Conservation (phyloP, 768 basidiomycete species). For the Boletus patriciae region DNA sequence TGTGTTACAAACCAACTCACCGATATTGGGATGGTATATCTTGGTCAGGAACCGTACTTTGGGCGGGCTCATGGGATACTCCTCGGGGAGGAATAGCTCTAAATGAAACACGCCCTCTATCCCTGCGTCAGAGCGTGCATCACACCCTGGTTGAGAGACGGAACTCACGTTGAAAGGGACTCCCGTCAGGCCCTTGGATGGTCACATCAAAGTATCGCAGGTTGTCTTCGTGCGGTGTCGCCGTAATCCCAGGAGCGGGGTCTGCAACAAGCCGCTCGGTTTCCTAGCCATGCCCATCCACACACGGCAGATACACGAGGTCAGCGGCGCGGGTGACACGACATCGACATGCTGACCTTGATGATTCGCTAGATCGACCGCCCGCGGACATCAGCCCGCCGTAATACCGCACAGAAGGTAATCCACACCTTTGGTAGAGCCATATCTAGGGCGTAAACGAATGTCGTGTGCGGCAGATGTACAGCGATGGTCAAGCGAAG, state of each 20-base stretch:
- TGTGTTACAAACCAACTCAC: slow-evolving; percentile 46
- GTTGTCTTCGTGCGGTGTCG: slow-evolving; percentile 94
- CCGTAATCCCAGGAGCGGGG: slow-evolving; percentile 97
- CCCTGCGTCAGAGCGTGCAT: slow-evolving; percentile 6
- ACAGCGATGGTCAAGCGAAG: slow-evolving; percentile 15
- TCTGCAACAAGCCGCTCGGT: slow-evolving; percentile 95
- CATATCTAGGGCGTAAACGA: slow-evolving; percentile 28
- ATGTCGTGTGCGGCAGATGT: slow-evolving; percentile 16
- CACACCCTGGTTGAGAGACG: neutral
- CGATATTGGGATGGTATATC: slow-evolving; percentile 99
- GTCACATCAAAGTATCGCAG: slow-evolving; percentile 98
- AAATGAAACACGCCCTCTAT: slow-evolving; percentile 90
- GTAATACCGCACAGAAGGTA: neutral
- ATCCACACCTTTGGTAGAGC: slow-evolving; percentile 37
- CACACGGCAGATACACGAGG: slow-evolving; percentile 13
- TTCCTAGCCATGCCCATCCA: slow-evolving; percentile 58
- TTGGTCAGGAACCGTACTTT: slow-evolving; percentile 97
- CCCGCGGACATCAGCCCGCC: slow-evolving; percentile 6
- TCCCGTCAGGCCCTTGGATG: slow-evolving; percentile 91
- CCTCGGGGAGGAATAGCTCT: slow-evolving; percentile 98
- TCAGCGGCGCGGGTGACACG: slow-evolving; percentile 24
- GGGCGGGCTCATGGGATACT: slow-evolving; percentile 99
- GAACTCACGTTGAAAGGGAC: slow-evolving; percentile 81
- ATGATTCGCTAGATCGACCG: slow-evolving; percentile 46
- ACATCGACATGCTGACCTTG: slow-evolving; percentile 37